Evolutionary conservation across 2,329 filamentous ascomycete genomes (phyloP).

Genomic region (Penicillium hordei): DNA sequence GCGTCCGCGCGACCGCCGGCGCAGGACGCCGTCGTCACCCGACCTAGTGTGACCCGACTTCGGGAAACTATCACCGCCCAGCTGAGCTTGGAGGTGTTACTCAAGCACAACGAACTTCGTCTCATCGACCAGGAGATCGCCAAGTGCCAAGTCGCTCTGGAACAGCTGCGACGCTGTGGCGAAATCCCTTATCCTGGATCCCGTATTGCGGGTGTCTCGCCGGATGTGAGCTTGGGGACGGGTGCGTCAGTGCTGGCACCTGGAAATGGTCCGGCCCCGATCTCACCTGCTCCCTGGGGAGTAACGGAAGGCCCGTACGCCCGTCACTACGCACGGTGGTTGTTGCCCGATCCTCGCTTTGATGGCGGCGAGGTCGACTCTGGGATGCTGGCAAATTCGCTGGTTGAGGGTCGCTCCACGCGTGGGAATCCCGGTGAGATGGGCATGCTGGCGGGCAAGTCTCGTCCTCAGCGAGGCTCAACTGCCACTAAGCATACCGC

Average conservation of each 20-base stretch:
- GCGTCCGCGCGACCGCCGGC: constrained; percentile 18
- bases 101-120: constrained; percentile 92
- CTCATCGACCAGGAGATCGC: constrained; percentile 94
- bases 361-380: constrained; percentile 58
- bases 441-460: constrained; percentile 52
- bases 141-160: constrained; percentile 89
- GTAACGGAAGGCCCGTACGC: constrained; percentile 90
- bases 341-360: constrained; percentile 83
- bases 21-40: constrained; percentile 19
- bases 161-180: constrained; percentile 89
- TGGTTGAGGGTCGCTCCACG: constrained; percentile 72
- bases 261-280: constrained; percentile 64
- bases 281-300: constrained; percentile 84
- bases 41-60: constrained; percentile 49
- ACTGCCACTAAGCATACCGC: constrained; percentile 66
- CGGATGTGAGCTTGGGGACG: constrained; percentile 70
- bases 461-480: constrained; percentile 58
- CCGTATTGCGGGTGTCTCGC: constrained; percentile 57
- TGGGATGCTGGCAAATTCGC: constrained; percentile 40
- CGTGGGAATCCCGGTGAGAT: constrained; percentile 69
- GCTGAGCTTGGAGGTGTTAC: constrained; percentile 84
- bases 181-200: constrained; percentile 84
- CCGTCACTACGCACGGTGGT: constrained; percentile 92
- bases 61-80: constrained; percentile 78
- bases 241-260: constrained; percentile 67